These are phyloP conservation scores for Microthlaspi erraticum DNA, from an alignment of 345 rosid species.

Conservation along the genomic window DNA sequence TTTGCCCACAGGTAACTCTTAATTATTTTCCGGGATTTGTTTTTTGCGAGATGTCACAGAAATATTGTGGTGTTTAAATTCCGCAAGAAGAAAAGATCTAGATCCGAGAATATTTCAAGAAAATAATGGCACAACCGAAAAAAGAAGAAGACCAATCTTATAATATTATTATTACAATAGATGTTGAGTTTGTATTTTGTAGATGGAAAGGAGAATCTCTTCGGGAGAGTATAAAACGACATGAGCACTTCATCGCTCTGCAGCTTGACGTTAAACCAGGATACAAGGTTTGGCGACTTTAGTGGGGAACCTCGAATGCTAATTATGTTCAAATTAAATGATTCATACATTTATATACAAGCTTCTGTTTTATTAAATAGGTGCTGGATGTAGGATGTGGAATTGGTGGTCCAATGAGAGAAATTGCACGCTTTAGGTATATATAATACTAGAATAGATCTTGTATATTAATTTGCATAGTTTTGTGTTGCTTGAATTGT, in stretches of 20 bases:
- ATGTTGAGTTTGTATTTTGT: constrained; percentile 25
- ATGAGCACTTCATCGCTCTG: constrained; percentile 93
- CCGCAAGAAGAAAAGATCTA: too few species aligned
- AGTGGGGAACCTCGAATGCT: too few species aligned
- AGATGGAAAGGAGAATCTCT: constrained; percentile 95
- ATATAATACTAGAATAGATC: too few species aligned
- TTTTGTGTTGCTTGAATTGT: background rate
- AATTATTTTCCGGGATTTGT: too few species aligned
- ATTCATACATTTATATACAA: too few species aligned
- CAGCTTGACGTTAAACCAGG: constrained; percentile 92
- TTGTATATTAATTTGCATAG: background rate
- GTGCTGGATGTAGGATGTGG: constrained; percentile 99
- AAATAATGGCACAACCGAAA: too few species aligned
- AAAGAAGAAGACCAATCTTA: too few species aligned
- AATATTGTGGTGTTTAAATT: too few species aligned
- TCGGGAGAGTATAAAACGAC: constrained; percentile 91
- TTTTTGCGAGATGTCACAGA: too few species aligned
- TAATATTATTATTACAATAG: too few species aligned
- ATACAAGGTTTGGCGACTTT: constrained; percentile 85
- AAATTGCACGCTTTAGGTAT: constrained; percentile 90
- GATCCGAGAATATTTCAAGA: too few species aligned
- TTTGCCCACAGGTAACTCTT: constrained; percentile 79
- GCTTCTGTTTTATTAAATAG: constrained; percentile 50
- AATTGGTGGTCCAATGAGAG: constrained; percentile 98
- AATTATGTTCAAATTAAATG: too few species aligned